A percentile compares a stretch with the other conserved stretches of the same genome.
These are phyloP conservation scores for Xylaria polymorpha DNA, from an alignment of 2,329 filamentous ascomycete species.

Conservation along the genomic window DNA sequence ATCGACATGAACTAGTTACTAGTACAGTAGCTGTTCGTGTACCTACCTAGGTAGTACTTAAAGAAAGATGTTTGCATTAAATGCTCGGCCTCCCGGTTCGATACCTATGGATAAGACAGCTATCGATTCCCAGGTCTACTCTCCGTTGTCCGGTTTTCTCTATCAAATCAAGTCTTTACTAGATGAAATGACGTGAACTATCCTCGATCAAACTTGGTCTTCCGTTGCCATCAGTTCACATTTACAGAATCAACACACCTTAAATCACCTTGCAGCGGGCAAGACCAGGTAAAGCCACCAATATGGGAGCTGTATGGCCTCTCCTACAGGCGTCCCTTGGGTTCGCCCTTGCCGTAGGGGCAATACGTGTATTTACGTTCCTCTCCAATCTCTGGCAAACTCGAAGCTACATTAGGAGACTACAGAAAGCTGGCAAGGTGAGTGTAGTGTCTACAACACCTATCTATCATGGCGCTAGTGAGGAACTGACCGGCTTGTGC, in stretches of 20 bases:
- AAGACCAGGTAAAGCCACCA: background rate
- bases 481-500: constrained; percentile 16
- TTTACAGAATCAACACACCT: background rate
- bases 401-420: constrained; percentile 39
- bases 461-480: background rate
- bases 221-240: background rate
- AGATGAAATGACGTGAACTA: background rate
- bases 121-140: background rate
- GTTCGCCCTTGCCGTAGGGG: constrained; percentile 37
- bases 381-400: constrained; percentile 39
- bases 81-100: no score
- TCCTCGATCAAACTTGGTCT: background rate
- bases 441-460: constrained; percentile 7
- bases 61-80: no score
- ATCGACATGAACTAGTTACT: no score
- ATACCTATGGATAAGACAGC: no score
- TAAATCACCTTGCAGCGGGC: background rate
- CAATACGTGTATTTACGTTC: constrained; percentile 37
- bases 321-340: constrained; percentile 42
- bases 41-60: no score
- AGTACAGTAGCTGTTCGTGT: no score
- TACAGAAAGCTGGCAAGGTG: constrained; percentile 45
- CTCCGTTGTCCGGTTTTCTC: background rate
- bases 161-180: background rate
- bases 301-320: constrained; percentile 36